Base-by-base conservation (phyloP, 2,329 filamentous ascomycete genomes). In the Sodiomyces alkalinus region DNA sequence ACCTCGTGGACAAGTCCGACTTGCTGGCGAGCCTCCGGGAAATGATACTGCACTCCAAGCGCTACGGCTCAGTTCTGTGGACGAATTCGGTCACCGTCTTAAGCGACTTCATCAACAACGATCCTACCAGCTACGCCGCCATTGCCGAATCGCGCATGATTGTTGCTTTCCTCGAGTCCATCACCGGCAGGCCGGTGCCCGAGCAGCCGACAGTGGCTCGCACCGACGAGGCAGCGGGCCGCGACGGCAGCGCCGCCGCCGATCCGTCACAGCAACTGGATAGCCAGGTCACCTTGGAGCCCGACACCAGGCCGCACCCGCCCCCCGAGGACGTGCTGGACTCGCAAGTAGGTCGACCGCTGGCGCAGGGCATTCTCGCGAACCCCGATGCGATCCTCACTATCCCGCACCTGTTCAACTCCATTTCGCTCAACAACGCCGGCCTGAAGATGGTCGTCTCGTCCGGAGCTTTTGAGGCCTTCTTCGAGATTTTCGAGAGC, bases 81-180 rank as follows among this genome's bases (percentile, higher is more conserved):
- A 93, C 85, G 27, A 86, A 86, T 48, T 80, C 85, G 6, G 82
- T 93, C 36, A 86, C 78, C 30, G 87, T 94, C 32, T 61, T 98
- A 28, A 90, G 82, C 46, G 87, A 83, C 42, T 98, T 98, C 52
- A 92, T 99, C 43, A 92, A 99, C 54, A 94, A 96, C 46, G 90
- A 98, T 45, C 90, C 90, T 0, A 98, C 90, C 1, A 98, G 90
- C 51, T 98, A 93, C 49, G 79, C 83, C 17, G 83, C 93, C 15
- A 90, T 99, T 39, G 83, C 82, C 10, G 90, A 99, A 54, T 87
- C 90, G 28, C 85, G 85, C 14, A 67, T 98, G 41, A 86, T 90
- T 43, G 79, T 79, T 47, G 81, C 75, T 28, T 79, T 94, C 33
- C 63, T 99, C 10, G 77, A 87, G 49, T 74, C 86, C 4, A 69